phyloP scores from a whole-genome alignment of 2,329 filamentous ascomycete species.

The Pyrenophora tritici-repentis region DNA sequence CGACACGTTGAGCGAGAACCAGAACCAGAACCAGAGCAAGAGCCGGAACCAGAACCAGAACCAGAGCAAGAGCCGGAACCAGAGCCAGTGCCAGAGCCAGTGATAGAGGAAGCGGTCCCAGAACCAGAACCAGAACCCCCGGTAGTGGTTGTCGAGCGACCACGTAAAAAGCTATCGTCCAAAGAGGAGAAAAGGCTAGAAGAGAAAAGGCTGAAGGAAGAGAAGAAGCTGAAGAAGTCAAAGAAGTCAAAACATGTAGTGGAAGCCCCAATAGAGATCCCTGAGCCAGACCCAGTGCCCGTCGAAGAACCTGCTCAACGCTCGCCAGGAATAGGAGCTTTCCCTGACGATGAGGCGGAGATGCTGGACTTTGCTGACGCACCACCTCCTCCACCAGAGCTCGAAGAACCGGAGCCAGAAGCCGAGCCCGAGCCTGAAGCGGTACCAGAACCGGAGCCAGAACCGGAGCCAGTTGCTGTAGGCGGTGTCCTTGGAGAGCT shows the following conservation, averaged over 20 bases:
- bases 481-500: constrained; percentile 18
- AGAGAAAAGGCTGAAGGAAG: constrained; percentile 7
- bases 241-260: constrained; percentile 37
- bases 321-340: constrained; percentile 54
- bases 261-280: constrained; percentile 29
- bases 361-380: constrained; percentile 35
- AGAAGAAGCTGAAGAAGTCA: constrained; percentile 36
- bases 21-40: constrained; percentile 24
- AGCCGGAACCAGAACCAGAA: constrained; percentile 31
- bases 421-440: not conserved
- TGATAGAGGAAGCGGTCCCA: constrained; percentile 33
- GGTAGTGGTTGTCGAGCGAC: constrained; percentile 33
- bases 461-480: constrained; percentile 28
- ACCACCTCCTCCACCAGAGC: constrained; percentile 7
- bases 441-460: constrained; percentile 16
- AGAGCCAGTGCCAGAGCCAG: constrained; percentile 24
- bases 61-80: constrained; percentile 2
- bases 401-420: constrained; percentile 35
- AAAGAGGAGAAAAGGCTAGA: constrained; percentile 21
- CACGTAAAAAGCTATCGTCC: constrained; percentile 38
- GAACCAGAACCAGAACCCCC: constrained; percentile 36
- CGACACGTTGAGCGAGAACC: constrained; percentile 24
- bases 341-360: constrained; percentile 52
- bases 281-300: constrained; percentile 41
- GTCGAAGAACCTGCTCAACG: constrained; percentile 36